These are phyloP conservation scores for Sporothrix protearum DNA, from an alignment of 2,329 filamentous ascomycete genomes.

Conservation along the genomic window DNA sequence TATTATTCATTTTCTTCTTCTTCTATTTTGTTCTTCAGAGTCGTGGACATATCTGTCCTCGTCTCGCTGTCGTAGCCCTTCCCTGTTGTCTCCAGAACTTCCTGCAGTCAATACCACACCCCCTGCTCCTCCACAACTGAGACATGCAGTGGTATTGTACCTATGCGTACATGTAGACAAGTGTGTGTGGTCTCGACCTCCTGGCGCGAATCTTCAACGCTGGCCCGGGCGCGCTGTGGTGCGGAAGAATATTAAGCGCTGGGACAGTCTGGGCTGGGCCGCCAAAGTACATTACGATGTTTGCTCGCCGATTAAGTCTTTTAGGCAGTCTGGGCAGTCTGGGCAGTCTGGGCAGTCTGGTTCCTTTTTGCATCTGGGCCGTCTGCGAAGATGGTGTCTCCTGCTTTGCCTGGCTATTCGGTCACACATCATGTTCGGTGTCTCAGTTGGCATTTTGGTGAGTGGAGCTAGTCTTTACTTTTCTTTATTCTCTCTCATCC, in stretches of 20 bases:
- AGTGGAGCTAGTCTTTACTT: not conserved
- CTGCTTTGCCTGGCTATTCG: not conserved
- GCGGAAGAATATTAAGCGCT: not conserved
- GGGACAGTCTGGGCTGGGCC: not conserved
- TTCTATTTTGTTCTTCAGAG: not conserved
- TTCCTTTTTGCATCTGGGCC: not conserved
- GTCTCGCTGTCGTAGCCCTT: not conserved
- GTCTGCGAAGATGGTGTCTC: too few relatives aligned
- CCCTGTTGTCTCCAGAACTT: not conserved
- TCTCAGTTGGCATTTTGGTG: slow-evolving; percentile 7
- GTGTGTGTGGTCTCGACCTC: not conserved
- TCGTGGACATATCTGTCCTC: not conserved
- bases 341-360: not conserved
- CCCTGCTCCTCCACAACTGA: not conserved
- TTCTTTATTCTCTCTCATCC: not conserved
- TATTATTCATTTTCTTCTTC: too few relatives aligned
- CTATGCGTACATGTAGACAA: too few relatives aligned
- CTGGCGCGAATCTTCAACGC: not conserved
- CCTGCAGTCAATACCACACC: not conserved
- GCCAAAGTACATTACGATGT: not conserved
- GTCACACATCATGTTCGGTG: not conserved
- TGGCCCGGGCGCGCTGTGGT: not conserved
- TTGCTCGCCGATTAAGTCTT: not conserved
- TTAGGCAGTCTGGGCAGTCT: not conserved
- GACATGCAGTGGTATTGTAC: not conserved